Evolutionary conservation across 495 filamentous ascomycete genomes (phyloP), one percentile per base, ranked within the genome.

Genomic region (Aspergillus cavernicola): DNA sequence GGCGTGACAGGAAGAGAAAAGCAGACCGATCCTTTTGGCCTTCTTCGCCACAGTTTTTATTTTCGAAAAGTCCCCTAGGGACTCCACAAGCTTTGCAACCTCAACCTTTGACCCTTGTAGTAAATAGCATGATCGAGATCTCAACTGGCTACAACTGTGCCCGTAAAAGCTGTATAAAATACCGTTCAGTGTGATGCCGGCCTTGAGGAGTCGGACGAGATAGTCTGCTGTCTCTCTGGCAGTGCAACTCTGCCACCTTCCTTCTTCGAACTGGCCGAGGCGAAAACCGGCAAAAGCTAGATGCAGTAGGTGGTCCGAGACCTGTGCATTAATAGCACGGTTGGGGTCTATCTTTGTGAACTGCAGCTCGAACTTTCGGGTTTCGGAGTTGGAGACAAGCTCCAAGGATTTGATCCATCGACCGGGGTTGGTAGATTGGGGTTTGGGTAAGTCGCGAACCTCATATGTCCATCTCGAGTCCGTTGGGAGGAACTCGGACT

Each of bases 161-260:
- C 43, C 43, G 10, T 46, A 46, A 23, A 46, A 46, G 23, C 43
- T 46, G 15, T 46, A 46, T n/a, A 46, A 32, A 5, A 16, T 18
- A 16, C 26, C 26, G 18, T 46, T 46, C 12, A 46, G 7, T 3
- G 26, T 46, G 23, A 46, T 46, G 16, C 43, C 43, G 1, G 1
- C 11, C 15, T 46, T 46, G 15, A 46, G 31, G 4, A 46, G 43
- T 31, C 26, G 23, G 15, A 46, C 26, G 5, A 46, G 23, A 46
- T 46, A 46, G 18, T 46, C 26, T 1, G 13, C 26, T 32, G 12
- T 29, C 26, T 46, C 43, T 24, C 43, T 46, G 16, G 43, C 43
- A 6, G 43, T 46, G 31, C n/a, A 46, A n/a, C 24, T 32, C 26
- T 46, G 2, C 43, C 43, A 46, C 11, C 4, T 2, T 8, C 43